Conservation (phyloP, 176 grass and related monocot species). For the Carex cristatella region DNA sequence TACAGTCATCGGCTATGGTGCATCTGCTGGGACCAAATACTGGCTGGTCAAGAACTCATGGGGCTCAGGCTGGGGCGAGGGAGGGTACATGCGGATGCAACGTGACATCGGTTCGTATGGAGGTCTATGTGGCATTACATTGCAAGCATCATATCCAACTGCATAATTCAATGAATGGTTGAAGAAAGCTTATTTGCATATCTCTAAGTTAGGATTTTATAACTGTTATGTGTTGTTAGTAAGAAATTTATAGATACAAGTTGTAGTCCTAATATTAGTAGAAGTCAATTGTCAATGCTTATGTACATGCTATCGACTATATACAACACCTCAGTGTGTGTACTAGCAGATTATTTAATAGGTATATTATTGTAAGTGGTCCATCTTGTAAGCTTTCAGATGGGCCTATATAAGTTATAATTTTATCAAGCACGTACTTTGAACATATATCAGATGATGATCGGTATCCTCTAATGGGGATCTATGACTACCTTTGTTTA, state of each 20-base stretch:
- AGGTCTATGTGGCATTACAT: conserved; percentile 50
- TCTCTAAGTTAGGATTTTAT: background rate
- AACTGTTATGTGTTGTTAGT: background rate
- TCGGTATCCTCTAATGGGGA: background rate
- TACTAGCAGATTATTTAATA: background rate
- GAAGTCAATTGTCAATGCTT: background rate
- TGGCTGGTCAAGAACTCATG: conserved; percentile 68
- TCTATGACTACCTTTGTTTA: background rate
- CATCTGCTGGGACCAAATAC: conserved; percentile 24
- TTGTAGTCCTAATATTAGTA: background rate
- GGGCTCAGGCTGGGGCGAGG: conserved; percentile 45
- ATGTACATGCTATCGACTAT: background rate
- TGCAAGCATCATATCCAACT: conserved; percentile 41
- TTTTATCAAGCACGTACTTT: background rate
- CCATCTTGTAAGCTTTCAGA: background rate
- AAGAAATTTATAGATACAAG: background rate
- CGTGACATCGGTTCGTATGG: conserved; percentile 23
- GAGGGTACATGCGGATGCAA: conserved; percentile 44
- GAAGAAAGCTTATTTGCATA: background rate
- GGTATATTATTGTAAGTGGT: background rate
- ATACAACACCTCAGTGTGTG: background rate
- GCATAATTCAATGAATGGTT: conserved; percentile 11
- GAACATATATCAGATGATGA: background rate
- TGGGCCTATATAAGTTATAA: background rate
- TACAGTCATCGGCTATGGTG: conserved; percentile 40